These are phyloP conservation scores for Thamnidium elegans DNA, from an alignment of 192 early-diverging fungal species.

Conservation along the genomic window DNA sequence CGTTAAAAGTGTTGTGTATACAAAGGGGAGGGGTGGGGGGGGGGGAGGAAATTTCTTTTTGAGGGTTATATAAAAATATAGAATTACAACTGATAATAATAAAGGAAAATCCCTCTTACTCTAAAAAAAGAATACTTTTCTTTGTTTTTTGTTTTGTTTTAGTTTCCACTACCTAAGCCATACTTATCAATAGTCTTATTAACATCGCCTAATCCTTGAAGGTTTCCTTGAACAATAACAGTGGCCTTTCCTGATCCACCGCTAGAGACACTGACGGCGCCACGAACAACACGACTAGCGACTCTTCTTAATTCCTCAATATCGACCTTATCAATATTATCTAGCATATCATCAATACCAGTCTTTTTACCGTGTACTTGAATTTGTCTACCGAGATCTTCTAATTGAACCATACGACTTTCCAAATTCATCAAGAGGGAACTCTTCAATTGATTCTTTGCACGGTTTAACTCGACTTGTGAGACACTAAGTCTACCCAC, in stretches of 20 bases:
- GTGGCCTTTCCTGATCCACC: constrained; percentile 64
- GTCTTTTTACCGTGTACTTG: constrained; percentile 73
- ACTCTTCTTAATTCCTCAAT: constrained; percentile 75
- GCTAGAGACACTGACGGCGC: constrained; percentile 50
- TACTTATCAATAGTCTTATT: constrained; percentile 48
- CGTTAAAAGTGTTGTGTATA: too few species aligned
- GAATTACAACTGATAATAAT: too few species aligned
- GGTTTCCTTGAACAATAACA: constrained; percentile 63
- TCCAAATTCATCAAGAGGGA: constrained; percentile 94
- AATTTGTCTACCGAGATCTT: constrained; percentile 90
- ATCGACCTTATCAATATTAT: constrained; percentile 75
- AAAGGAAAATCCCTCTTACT: too few species aligned
- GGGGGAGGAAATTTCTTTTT: too few species aligned
- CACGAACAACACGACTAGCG: constrained; percentile 65
- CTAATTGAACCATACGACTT: constrained; percentile 87
- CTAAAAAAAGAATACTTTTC: background rate
- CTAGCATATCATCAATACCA: constrained; percentile 72
- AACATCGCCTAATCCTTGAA: constrained; percentile 42
- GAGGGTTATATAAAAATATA: too few species aligned
- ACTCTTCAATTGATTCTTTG: constrained; percentile 95
- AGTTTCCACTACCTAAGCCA: constrained; percentile 41
- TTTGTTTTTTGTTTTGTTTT: too few species aligned
- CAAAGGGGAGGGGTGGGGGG: too few species aligned
- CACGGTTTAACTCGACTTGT: constrained; percentile 67
- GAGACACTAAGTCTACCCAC: constrained; percentile 43